Evolutionary conservation across 495 filamentous ascomycete species (phyloP).

Genomic region (Tetracladium setigerum): DNA sequence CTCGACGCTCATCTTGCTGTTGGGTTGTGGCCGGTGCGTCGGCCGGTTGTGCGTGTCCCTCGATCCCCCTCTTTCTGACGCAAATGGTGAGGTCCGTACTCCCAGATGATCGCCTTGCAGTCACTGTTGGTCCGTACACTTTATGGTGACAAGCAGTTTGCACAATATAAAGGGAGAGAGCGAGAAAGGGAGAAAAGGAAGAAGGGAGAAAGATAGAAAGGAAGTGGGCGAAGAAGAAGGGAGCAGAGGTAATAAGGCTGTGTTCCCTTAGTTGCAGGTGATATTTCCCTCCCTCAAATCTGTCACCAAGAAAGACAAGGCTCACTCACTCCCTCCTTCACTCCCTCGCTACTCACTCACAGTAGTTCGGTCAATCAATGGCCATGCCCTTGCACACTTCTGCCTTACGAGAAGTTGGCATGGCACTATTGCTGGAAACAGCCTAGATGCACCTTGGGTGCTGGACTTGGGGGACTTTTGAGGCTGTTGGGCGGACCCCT

Average conservation of each 20-base stretch:
- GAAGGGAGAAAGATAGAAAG: not conserved
- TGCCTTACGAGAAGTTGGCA: not conserved
- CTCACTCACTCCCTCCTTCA: no score
- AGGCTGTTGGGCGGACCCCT: not conserved
- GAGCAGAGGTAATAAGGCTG: not conserved
- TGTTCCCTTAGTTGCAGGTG: not conserved
- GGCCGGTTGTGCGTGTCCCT: not conserved
- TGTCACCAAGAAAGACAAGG: not conserved
- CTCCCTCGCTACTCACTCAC: no score
- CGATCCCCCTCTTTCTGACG: no score
- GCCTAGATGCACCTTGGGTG: not conserved
- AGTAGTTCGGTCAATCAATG: no score
- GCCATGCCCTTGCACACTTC: not conserved
- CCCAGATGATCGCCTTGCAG: no score
- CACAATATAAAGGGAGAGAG: not conserved
- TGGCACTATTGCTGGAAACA: slow-evolving; percentile 1
- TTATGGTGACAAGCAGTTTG: not conserved
- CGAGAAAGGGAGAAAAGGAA: not conserved
- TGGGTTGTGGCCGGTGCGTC: not conserved
- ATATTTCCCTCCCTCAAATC: not conserved
- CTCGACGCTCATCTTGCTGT: slow-evolving; percentile 7
- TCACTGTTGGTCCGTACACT: not conserved
- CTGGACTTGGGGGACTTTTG: not conserved
- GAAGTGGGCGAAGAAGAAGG: not conserved
- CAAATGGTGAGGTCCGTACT: no score